Base-by-base conservation (phyloP, 192 early-diverging fungal genomes). In the Backusella morwellensis region DNA sequence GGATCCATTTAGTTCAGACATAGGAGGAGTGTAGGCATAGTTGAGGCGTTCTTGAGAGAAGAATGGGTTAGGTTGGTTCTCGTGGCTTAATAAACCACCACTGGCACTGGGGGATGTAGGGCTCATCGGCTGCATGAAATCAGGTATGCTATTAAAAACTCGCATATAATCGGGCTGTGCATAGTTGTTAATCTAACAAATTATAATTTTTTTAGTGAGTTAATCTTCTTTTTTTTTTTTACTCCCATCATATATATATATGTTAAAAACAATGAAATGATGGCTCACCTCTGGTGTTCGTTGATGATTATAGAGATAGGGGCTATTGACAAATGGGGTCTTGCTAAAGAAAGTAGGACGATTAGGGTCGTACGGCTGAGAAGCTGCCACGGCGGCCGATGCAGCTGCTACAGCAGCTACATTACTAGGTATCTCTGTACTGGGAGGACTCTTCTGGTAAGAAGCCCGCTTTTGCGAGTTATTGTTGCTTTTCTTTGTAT, bases 401-500 rank as follows among this genome's bases (percentile, higher is more conserved):
- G 56, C 54, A 59, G 54, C 9, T 14, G 56, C 56, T 11, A 63
- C 56, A 29, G 56, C 56, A 12, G 56, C 56, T 29, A 63, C 56
- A 29, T 63, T 63, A 14, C 56, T 63, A 21, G 23, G 23, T 8
- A 63, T 14, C 4, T 63, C 56, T 26, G 23, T 26, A 29, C 23
- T 63, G 3, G 56, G 12, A 63, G 56, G 12, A 29, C 11, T 29
- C 66, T 77, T 35, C 72, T 77, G 36, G 63, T 74, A 23, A 73
- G 78, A 41, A 77, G 78, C 12, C 6, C 56, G 56, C 2, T 79
- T 77, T 21, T 84, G 83, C 59, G 80, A 77, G 35, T 32, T 34
- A 11, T 29, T 78, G 29, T n/a, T 34, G 2, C 7, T 78, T 82
- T 91, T 91, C 81, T 90, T 91, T 75, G 86, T 87, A 75, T 95